Conservation (phyloP, 2,329 filamentous ascomycete species). For the Parastagonospora avenae region DNA sequence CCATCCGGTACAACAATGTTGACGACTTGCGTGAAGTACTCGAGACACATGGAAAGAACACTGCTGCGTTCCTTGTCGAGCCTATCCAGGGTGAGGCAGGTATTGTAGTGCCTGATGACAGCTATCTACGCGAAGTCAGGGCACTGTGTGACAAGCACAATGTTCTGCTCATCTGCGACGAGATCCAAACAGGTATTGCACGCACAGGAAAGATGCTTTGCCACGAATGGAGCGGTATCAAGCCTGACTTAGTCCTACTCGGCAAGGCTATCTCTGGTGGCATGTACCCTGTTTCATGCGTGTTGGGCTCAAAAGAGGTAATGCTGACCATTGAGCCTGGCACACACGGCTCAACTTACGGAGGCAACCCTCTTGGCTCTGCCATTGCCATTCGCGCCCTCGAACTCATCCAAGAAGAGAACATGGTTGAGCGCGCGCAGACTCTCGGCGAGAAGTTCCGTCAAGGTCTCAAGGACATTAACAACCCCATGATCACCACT, state of each 20-base stretch:
- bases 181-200: slow-evolving; percentile 97
- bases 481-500: slow-evolving; percentile 78
- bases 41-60: slow-evolving; percentile 79
- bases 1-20: slow-evolving; percentile 86
- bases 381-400: slow-evolving; percentile 94
- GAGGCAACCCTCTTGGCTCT: slow-evolving; percentile 93
- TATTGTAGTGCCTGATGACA: slow-evolving; percentile 90
- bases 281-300: slow-evolving; percentile 98
- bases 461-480: slow-evolving; percentile 73
- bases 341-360: slow-evolving; percentile 98
- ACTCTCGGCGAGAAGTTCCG: slow-evolving; percentile 82
- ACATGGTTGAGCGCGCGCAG: slow-evolving; percentile 83
- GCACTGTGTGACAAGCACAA: slow-evolving; percentile 94
- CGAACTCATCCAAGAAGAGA: slow-evolving; percentile 90
- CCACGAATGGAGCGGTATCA: slow-evolving; percentile 92
- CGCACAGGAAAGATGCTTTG: slow-evolving; percentile 93
- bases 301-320: slow-evolving; percentile 84
- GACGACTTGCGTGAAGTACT: slow-evolving; percentile 79
- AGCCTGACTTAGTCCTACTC: slow-evolving; percentile 91
- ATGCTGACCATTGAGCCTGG: slow-evolving; percentile 97
- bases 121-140: slow-evolving; percentile 80
- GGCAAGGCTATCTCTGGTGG: slow-evolving; percentile 98
- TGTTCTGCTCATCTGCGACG: slow-evolving; percentile 93
- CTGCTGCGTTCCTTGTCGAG: slow-evolving; percentile 92
- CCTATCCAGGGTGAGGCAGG: slow-evolving; percentile 98